Evolutionary conservation across 1,139 yeast species (phyloP).

Genomic region (Yamadazyma dushanensis): DNA sequence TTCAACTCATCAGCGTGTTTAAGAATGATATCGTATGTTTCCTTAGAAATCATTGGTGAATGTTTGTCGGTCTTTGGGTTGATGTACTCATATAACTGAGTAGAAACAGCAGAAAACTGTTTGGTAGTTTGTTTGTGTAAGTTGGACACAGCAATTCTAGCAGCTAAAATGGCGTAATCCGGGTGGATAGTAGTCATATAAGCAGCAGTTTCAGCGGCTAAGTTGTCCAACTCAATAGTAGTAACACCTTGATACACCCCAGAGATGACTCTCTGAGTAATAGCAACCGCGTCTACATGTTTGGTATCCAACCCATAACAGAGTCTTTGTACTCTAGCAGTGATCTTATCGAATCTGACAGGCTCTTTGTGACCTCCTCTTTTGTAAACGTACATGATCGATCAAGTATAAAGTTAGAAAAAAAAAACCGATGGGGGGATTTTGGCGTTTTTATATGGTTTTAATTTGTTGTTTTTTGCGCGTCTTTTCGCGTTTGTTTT

Average conservation of each 20-base stretch:
- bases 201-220: conserved; percentile 97
- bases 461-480: background rate
- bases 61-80: conserved; percentile 72
- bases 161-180: conserved; percentile 92
- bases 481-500: conserved; percentile 3
- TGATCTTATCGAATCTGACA: conserved; percentile 70
- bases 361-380: conserved; percentile 85
- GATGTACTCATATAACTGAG: conserved; percentile 63
- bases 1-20: conserved; percentile 69
- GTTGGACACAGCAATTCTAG: conserved; percentile 89
- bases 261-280: conserved; percentile 83
- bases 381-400: conserved; percentile 50
- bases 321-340: conserved; percentile 51
- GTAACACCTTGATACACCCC: conserved; percentile 97
- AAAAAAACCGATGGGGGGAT: conserved; percentile 3
- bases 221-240: conserved; percentile 86
- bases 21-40: conserved; percentile 62
- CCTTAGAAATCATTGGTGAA: conserved; percentile 81
- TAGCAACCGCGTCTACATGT: conserved; percentile 85
- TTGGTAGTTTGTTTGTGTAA: conserved; percentile 92
- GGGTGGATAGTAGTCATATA: conserved; percentile 96
- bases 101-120: conserved; percentile 77
- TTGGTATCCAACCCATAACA: conserved; percentile 83
- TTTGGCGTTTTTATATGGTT: background rate
- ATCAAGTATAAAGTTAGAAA: background rate